Evolutionary conservation across 495 filamentous ascomycete genomes (phyloP).

Genomic region (Pseudomonodictys pantanalensis): DNA sequence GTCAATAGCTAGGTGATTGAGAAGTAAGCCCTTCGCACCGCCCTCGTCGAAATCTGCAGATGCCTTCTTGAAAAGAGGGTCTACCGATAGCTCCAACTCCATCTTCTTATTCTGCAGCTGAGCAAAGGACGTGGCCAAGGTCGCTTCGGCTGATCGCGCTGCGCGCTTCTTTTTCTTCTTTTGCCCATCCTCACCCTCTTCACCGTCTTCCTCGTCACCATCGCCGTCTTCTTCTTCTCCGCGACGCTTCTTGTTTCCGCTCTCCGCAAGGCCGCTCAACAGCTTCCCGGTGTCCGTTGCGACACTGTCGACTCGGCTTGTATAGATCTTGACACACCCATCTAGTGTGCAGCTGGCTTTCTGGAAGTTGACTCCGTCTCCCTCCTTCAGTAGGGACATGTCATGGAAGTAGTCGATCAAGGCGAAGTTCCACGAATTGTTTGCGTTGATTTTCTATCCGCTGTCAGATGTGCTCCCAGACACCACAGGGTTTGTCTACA

Average conservation of each 20-base stretch:
- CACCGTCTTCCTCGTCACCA: conserved; percentile 66
- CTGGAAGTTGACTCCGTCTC: conserved; percentile 97
- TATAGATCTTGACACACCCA: conserved; percentile 99
- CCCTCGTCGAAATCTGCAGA: conserved; percentile 98
- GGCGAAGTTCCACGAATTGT: conserved; percentile 99
- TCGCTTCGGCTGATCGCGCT: conserved; percentile 86
- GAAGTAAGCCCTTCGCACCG: conserved; percentile 88
- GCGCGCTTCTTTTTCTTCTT: conserved; percentile 68
- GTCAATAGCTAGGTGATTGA: conserved; percentile 96
- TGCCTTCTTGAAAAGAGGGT: conserved; percentile 97
- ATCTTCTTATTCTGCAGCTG: conserved; percentile 93
- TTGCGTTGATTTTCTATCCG: conserved; percentile 85
- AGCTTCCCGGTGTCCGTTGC: conserved; percentile 96
- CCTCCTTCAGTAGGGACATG: conserved; percentile 95
- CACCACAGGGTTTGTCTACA: neutral
- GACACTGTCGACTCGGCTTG: conserved; percentile 95
- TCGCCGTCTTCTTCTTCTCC: conserved; percentile 59
- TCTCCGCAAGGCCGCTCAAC: conserved; percentile 90
- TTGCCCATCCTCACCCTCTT: conserved; percentile 71
- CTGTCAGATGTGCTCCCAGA: conserved; percentile 13
- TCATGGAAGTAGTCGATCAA: conserved; percentile 99
- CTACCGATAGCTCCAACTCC: conserved; percentile 93
- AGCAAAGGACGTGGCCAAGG: conserved; percentile 81
- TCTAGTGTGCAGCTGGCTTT: conserved; percentile 97
- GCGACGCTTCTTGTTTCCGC: conserved; percentile 71